These are phyloP conservation scores for Fusarium floridanum DNA, from an alignment of 2,329 filamentous ascomycete genomes.

Conservation along the genomic window DNA sequence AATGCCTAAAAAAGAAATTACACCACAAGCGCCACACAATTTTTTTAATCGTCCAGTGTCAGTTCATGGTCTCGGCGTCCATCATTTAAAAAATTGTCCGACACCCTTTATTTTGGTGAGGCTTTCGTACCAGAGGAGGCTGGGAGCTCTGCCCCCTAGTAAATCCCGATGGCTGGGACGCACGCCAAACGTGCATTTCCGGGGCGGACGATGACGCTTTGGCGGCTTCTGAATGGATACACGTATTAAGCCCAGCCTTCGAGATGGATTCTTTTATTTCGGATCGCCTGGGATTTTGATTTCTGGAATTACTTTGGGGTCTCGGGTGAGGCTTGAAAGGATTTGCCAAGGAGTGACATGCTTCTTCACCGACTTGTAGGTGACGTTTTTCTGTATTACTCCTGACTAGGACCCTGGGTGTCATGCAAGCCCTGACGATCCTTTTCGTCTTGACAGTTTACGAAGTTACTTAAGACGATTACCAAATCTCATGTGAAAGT, in stretches of 20 bases:
- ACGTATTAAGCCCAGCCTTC: slow-evolving; percentile 27
- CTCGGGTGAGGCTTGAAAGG: neutral
- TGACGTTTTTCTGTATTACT: neutral
- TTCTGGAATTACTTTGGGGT: neutral
- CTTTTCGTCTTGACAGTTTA: neutral
- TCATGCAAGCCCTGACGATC: slow-evolving; percentile 4
- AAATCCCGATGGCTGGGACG: slow-evolving; percentile 35
- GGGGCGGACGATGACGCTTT: slow-evolving; percentile 26
- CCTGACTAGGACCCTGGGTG: neutral
- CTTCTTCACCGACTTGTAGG: neutral
- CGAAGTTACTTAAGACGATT: neutral
- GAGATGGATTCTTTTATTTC: slow-evolving; percentile 9
- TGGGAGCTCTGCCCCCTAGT: slow-evolving; percentile 14
- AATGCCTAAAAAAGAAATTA: slow-evolving; percentile 9
- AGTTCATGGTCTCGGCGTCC: neutral
- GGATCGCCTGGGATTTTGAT: slow-evolving; percentile 3
- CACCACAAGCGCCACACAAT: slow-evolving; percentile 1
- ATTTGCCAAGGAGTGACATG: neutral
- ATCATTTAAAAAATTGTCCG: neutral
- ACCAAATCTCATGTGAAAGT: neutral
- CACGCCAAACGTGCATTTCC: neutral
- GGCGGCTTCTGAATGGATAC: slow-evolving; percentile 34
- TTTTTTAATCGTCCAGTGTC: slow-evolving; percentile 20
- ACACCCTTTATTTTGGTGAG: slow-evolving; percentile 16
- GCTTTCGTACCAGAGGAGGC: slow-evolving; percentile 30